These are phyloP conservation scores for Sordariomycetes sp. DNA, from an alignment of 2,329 filamentous ascomycete species.

Conservation along the genomic window DNA sequence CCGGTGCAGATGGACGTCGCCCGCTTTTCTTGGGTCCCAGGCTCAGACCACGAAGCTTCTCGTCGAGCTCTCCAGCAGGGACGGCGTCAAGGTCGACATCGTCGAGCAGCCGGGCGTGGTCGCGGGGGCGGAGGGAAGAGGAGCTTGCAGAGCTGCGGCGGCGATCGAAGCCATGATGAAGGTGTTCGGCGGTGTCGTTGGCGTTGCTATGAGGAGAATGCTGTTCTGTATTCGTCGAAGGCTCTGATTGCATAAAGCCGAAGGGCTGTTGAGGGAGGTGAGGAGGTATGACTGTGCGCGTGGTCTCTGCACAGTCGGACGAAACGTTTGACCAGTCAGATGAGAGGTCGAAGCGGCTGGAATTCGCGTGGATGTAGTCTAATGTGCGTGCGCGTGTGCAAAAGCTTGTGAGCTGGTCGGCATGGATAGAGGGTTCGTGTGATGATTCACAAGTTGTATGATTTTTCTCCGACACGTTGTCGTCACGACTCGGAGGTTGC, in stretches of 20 bases:
- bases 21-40: constrained; percentile 16
- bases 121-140: too few relatives aligned
- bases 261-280: background rate
- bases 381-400: background rate
- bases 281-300: background rate
- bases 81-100: too few relatives aligned
- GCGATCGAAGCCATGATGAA: too few relatives aligned
- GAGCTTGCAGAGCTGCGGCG: too few relatives aligned
- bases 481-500: too few relatives aligned
- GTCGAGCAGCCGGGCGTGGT: too few relatives aligned
- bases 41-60: constrained; percentile 45
- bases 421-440: too few relatives aligned
- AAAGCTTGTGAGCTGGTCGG: too few relatives aligned
- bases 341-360: background rate
- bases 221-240: background rate
- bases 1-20: constrained; percentile 24
- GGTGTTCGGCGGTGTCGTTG: too few relatives aligned
- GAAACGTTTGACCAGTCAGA: background rate
- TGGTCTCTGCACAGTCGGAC: background rate
- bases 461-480: too few relatives aligned
- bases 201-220: too few relatives aligned
- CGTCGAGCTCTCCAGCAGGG: constrained; percentile 35
- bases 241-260: background rate
- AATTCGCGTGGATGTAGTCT: background rate
- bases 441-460: too few relatives aligned